Base-by-base conservation (phyloP, 345 rosid species). In the Fremontodendron californicum region DNA sequence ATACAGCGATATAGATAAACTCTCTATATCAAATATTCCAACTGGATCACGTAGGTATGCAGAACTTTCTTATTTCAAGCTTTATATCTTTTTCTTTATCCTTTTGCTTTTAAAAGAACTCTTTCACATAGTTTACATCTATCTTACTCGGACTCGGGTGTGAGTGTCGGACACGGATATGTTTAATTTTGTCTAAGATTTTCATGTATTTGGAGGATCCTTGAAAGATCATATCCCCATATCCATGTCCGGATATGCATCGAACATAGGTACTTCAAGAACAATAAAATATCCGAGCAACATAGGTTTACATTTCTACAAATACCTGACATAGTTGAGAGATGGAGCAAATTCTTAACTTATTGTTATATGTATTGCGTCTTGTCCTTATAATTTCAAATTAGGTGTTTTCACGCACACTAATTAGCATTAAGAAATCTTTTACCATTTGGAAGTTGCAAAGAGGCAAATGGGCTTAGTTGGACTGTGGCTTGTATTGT, bases 1-100 rank as follows among this genome's bases (percentile, higher is more conserved):
- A 63, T 88, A 83, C 81, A 91, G 97, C 73, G 82, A 90, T 66
- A 84, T 95, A 21, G 99, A 95, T 86, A 88, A 86, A 85, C 90
- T 93, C 64, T 94, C 99, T 76, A 91, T 95, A 80, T 95, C 98
- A 58, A 95, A 95, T 77, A 85, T 95, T 81, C 96, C 97, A 40
- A 78, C 40, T 55, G 96, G 91, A 76, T 95, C 99, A 73, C 42
- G 35, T 2, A 89, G 98, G 99, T 93, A 82, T 73, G 76, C 68
- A 31, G 15, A 33, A 46, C 74, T 57, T 54, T 29, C 73, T 54
- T 68, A 54, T 73, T 70, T 57, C 27, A 65, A 46, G 78, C 77
- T 76, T 54, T n/a, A n/a, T 29, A 70, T 71, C 42, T 29, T 70
- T 46, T 15, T 31, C 11, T 13, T 68, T 45, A 12, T 23, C 15